Evolutionary conservation across 176 grass and related monocot genomes (phyloP).

Genomic region (sorghum (Sorghum bicolor)): DNA sequence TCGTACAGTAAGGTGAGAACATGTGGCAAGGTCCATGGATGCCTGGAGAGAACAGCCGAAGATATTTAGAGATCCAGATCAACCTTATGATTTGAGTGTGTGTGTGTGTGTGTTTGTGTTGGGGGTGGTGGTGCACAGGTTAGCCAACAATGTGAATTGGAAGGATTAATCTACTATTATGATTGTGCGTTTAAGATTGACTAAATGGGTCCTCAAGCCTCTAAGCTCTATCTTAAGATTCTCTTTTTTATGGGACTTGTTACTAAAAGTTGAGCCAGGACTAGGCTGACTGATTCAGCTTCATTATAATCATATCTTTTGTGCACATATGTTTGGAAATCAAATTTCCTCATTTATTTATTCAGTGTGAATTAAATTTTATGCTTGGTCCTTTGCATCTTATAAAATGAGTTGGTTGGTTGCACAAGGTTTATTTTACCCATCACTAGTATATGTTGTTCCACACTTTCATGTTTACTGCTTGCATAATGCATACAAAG

Average conservation of each 20-base stretch:
- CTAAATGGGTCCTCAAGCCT: neutral
- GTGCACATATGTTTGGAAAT: neutral
- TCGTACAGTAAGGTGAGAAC: neutral
- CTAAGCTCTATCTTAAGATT: neutral
- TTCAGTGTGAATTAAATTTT: neutral
- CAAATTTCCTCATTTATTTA: neutral
- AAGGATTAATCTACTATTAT: neutral
- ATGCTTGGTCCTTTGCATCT: neutral
- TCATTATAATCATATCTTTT: neutral
- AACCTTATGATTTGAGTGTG: neutral
- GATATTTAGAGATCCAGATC: neutral
- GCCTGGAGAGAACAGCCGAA: neutral
- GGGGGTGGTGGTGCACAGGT: neutral
- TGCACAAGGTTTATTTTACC: neutral
- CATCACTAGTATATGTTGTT: neutral
- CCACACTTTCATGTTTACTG: slow-evolving; percentile 24
- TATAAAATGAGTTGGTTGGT: slow-evolving; percentile 25
- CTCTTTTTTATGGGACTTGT: neutral
- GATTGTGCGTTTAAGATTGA: neutral
- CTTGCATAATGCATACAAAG: slow-evolving; percentile 20
- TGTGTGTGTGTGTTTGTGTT: neutral
- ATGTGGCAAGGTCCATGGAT: neutral
- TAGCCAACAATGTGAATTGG: neutral
- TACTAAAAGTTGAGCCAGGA: neutral
- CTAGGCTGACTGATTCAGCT: neutral